These are phyloP conservation scores for Microcyclospora pomicola DNA, from an alignment of 2,329 filamentous ascomycete genomes.

Conservation along the genomic window DNA sequence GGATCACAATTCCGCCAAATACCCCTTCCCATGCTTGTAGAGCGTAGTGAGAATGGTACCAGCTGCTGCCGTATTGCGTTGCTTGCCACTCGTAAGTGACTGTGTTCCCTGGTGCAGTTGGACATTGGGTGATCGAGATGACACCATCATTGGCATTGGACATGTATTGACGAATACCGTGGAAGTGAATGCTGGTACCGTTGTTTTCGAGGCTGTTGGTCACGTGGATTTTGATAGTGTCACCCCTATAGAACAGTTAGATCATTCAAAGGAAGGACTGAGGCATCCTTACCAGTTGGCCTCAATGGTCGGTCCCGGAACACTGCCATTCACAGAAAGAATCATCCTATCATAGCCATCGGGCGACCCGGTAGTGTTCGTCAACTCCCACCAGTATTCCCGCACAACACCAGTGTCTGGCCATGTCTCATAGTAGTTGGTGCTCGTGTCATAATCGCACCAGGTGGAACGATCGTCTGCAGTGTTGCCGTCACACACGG, in stretches of 20 bases:
- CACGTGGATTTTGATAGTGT: constrained; percentile 15
- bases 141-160: constrained; percentile 40
- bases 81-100: constrained; percentile 28
- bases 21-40: constrained; percentile 29
- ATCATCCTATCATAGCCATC: constrained; percentile 32
- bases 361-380: constrained; percentile 30
- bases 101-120: constrained; percentile 44
- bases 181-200: constrained; percentile 38
- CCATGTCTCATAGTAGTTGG: constrained; percentile 22
- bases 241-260: constrained; percentile 19
- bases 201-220: constrained; percentile 28
- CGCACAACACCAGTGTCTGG: constrained; percentile 25
- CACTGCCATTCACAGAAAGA: constrained; percentile 32
- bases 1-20: constrained; percentile 25
- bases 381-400: constrained; percentile 32
- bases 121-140: constrained; percentile 47
- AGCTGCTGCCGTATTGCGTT: constrained; percentile 24
- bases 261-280: constrained; percentile 8
- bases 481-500: constrained; percentile 17
- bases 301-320: constrained; percentile 33
- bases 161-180: constrained; percentile 36
- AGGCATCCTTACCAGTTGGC: constrained; percentile 22
- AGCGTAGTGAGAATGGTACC: constrained; percentile 32
- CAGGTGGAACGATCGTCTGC: constrained; percentile 16
- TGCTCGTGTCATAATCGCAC: constrained; percentile 24